phyloP scores from a whole-genome alignment of 306 rosid genomes.

The Cajanus cajan region DNA sequence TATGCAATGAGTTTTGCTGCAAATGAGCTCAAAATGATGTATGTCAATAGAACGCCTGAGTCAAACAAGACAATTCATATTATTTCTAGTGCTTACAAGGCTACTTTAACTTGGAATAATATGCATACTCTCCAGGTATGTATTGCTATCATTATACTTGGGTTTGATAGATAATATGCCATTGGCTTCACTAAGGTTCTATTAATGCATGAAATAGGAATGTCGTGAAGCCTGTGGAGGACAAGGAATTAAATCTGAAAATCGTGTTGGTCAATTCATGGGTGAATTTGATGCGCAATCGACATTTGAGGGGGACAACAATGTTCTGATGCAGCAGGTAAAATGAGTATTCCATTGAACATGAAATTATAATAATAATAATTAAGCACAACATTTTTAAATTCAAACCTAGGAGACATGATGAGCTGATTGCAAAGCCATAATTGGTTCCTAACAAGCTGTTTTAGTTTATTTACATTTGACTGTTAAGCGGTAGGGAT shows the following conservation, averaged over 20 bases:
- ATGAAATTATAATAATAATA: slow-evolving; percentile 1
- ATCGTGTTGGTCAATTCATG: slow-evolving; percentile 72
- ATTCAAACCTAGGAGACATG: slow-evolving; percentile 8
- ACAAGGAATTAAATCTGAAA: slow-evolving; percentile 88
- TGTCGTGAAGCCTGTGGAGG: slow-evolving; percentile 98
- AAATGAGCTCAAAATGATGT: slow-evolving; percentile 68
- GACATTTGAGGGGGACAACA: slow-evolving; percentile 99
- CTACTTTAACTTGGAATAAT: slow-evolving; percentile 83
- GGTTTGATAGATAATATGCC: slow-evolving; percentile 8
- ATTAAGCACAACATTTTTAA: neutral
- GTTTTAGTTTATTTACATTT: neutral
- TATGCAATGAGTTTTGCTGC: slow-evolving; percentile 86
- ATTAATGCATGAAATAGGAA: slow-evolving; percentile 55
- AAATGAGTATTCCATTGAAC: neutral
- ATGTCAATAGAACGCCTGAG: slow-evolving; percentile 63
- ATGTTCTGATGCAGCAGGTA: slow-evolving; percentile 99
- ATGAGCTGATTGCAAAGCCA: neutral
- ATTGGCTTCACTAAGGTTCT: slow-evolving; percentile 12
- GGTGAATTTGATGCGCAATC: slow-evolving; percentile 87
- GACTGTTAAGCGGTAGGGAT: neutral
- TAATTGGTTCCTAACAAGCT: neutral
- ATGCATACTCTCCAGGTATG: slow-evolving; percentile 86
- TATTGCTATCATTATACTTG: slow-evolving; percentile 7
- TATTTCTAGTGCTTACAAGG: slow-evolving; percentile 91
- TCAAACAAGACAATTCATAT: slow-evolving; percentile 76